Conservation (phyloP, 139 green algal genomes). For the Marvania coccoides region DNA sequence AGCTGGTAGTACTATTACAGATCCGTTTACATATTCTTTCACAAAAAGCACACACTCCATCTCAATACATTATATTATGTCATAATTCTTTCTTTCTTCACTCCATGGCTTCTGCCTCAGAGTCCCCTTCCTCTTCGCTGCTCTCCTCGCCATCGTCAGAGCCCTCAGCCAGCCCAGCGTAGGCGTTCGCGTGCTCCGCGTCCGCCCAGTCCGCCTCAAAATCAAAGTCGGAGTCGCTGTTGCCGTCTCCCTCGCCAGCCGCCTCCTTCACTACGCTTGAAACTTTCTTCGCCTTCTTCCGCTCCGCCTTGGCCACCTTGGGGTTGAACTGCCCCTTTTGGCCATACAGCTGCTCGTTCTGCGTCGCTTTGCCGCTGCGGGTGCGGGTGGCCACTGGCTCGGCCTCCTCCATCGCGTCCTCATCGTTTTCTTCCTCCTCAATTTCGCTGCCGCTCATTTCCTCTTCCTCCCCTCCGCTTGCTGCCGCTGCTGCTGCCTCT, state of each 20-base stretch:
- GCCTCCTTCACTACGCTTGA: neutral
- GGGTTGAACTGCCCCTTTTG: slow-evolving; percentile 81
- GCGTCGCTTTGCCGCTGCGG: slow-evolving; percentile 3
- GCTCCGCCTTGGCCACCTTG: slow-evolving; percentile 37
- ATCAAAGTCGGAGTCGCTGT: slow-evolving; percentile 14
- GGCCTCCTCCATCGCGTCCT: slow-evolving; percentile 29
- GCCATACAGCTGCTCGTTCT: slow-evolving; percentile 59
- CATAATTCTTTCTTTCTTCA: too few species aligned
- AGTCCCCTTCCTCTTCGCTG: neutral
- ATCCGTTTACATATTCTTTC: too few species aligned
- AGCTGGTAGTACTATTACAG: too few species aligned
- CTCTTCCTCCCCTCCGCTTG: slow-evolving; percentile 4
- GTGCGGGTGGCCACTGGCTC: slow-evolving; percentile 3
- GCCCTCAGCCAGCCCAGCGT: neutral
- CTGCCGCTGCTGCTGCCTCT: slow-evolving; percentile 12
- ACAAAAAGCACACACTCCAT: too few species aligned
- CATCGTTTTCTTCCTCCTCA: slow-evolving; percentile 20
- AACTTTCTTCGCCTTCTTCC: slow-evolving; percentile 45
- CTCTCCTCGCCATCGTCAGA: neutral
- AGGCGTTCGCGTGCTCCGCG: neutral
- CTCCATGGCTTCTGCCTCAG: neutral
- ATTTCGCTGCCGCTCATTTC: slow-evolving; percentile 9
- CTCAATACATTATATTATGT: too few species aligned
- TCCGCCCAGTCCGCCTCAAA: slow-evolving; percentile 10
- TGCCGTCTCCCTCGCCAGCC: neutral